Evolutionary conservation across 2,329 filamentous ascomycete genomes (phyloP), one percentile per base, ranked within the genome.

Genomic region (Neophaeococcomyces mojaviensis): DNA sequence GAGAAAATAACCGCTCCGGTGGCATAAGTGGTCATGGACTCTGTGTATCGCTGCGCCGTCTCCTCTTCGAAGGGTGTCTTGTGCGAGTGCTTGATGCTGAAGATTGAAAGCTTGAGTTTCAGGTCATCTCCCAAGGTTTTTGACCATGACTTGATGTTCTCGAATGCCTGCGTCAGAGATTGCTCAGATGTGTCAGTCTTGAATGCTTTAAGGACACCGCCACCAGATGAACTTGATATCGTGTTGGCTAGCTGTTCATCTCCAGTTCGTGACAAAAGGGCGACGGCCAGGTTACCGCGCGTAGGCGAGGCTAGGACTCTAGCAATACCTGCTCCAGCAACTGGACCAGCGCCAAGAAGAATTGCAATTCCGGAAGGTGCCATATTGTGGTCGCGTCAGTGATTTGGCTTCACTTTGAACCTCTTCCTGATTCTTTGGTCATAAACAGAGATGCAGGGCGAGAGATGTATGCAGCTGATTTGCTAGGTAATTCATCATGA

Each of bases 1-100:
- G 70, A 63, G 53, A 80, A 80, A 0, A 70, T 66, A 53, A 79
- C 74, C 1, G 75, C 74, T 0, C 75, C 76, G 2, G 74, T 74
- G 1, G 73, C 73, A 58, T 77, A 79, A 0, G 64, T 66, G 43
- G 72, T 68, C 48, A 79, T 52, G 40, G 67, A 72, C 2, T 68
- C 59, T 35, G 62, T 69, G 54, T 73, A 75, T 2, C 66, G 64
- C 19, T 76, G 69, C 20, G 71, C 66, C 0, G 73, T 77, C 54
- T 77, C 74, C 34, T 73, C 64, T 38, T 78, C 62, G 58, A 78
- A 79, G 0, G 76, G 72, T 51, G 74, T 77, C 59, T 72, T 76
- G 53, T 65, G 67, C 1, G 65, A 65, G 51, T 77, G 71, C 57
- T 78, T 80, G 56, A 80, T 68, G 51, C 72, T 76, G 59, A 73